These are phyloP conservation scores for Mariannaea elegans DNA, from an alignment of 2,329 filamentous ascomycete species.

Conservation along the genomic window DNA sequence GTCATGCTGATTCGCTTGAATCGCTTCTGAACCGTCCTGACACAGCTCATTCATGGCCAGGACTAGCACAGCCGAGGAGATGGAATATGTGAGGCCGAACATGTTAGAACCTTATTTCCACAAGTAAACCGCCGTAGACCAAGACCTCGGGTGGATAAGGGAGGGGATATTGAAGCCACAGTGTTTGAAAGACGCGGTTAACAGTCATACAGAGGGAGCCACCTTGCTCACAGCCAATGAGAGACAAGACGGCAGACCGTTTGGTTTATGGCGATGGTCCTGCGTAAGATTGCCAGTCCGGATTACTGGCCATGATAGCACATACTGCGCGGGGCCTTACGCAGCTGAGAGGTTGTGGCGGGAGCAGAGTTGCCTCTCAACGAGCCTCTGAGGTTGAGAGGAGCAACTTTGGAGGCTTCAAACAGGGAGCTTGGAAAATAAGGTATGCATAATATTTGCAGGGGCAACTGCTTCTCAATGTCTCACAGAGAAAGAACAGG, in stretches of 20 bases:
- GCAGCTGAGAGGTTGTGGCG: slow-evolving; percentile 1
- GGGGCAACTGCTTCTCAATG: slow-evolving; percentile 18
- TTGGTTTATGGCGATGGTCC: slow-evolving; percentile 17
- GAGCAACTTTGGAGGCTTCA: not conserved
- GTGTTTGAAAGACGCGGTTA: slow-evolving; percentile 15
- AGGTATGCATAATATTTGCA: slow-evolving; percentile 24
- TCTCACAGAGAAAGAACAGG: slow-evolving; percentile 17
- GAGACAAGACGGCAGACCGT: not conserved
- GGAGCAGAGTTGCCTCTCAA: not conserved
- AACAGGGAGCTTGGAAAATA: slow-evolving; percentile 3
- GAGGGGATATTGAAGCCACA: slow-evolving; percentile 7
- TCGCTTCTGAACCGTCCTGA: slow-evolving; percentile 2
- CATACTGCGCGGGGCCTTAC: not conserved
- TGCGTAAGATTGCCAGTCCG: slow-evolving; percentile 17
- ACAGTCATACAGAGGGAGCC: slow-evolving; percentile 13
- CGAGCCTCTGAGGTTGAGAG: slow-evolving; percentile 1
- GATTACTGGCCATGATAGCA: not conserved
- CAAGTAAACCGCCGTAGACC: slow-evolving; percentile 6
- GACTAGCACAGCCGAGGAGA: not conserved
- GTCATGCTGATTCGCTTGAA: slow-evolving; percentile 7
- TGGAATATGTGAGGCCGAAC: not conserved
- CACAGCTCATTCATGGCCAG: not conserved
- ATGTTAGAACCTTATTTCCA: slow-evolving; percentile 2
- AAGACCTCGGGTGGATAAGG: not conserved
- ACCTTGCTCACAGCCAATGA: slow-evolving; percentile 7